phyloP scores from a whole-genome alignment of 2,329 filamentous ascomycete genomes.

The Fusarium circinatum region DNA sequence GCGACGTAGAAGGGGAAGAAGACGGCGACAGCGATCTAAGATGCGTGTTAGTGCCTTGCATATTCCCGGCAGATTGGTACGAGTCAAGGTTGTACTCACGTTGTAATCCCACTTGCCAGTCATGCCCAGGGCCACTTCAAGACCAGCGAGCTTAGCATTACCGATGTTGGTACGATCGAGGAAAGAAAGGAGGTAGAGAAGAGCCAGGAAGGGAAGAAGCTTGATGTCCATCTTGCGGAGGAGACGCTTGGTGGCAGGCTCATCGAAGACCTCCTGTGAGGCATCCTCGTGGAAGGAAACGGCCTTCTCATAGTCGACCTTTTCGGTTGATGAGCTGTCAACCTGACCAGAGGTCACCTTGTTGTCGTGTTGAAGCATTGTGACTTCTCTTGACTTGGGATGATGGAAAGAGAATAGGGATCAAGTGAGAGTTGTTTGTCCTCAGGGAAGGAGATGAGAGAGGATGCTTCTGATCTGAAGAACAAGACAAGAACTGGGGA shows the following conservation, averaged over 20 bases:
- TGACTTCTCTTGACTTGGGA: slow-evolving; percentile 12
- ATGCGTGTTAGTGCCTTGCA: slow-evolving; percentile 5
- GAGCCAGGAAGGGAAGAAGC: slow-evolving; percentile 68
- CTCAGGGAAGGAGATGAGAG: slow-evolving; percentile 26
- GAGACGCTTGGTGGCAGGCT: slow-evolving; percentile 58
- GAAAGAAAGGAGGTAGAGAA: slow-evolving; percentile 69
- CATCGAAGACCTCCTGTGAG: slow-evolving; percentile 44
- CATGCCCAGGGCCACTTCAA: slow-evolving; percentile 51
- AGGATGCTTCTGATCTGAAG: slow-evolving; percentile 39
- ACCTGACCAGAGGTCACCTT: slow-evolving; percentile 19
- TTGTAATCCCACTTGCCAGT: slow-evolving; percentile 50
- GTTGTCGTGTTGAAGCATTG: slow-evolving; percentile 30
- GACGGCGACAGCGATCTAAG: slow-evolving; percentile 57
- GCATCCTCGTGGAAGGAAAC: slow-evolving; percentile 41
- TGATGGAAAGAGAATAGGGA: not conserved
- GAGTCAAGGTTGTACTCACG: slow-evolving; percentile 31
- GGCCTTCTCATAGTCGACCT: slow-evolving; percentile 43
- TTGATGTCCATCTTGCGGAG: slow-evolving; percentile 64
- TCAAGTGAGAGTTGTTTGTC: slow-evolving; percentile 14
- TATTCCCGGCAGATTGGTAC: not conserved
- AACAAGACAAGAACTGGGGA: slow-evolving; percentile 30
- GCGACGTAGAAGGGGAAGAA: slow-evolving; percentile 65
- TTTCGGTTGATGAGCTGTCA: slow-evolving; percentile 43
- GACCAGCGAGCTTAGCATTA: slow-evolving; percentile 68
- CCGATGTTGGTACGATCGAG: slow-evolving; percentile 56